Percentiles rank a stretch among this genome's conserved stretches.
These are phyloP conservation scores for Didymella exigua DNA, from an alignment of 2,329 filamentous ascomycete genomes.

Conservation along the genomic window DNA sequence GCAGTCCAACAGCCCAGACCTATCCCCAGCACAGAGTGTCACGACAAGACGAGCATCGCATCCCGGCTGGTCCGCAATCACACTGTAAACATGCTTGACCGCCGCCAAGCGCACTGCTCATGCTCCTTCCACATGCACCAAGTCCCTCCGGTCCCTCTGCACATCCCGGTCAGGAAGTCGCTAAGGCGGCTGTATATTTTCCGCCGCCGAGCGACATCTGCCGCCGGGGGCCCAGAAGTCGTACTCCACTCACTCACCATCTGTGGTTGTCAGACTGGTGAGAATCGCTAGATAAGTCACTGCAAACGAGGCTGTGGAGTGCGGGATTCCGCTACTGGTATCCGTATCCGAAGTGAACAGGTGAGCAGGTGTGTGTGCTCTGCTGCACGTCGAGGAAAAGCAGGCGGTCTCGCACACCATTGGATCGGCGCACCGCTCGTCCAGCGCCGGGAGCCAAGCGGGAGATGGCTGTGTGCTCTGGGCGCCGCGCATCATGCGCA, in stretches of 20 bases:
- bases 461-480: slow-evolving; percentile 14
- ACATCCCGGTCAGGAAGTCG: slow-evolving; percentile 11
- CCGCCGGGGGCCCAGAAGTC: slow-evolving; percentile 8
- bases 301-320: slow-evolving; percentile 9
- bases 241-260: slow-evolving; percentile 1
- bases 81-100: no score
- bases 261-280: neutral
- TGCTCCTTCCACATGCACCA: no score
- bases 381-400: neutral
- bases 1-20: no score
- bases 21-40: no score
- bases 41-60: no score
- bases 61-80: no score
- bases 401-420: slow-evolving; percentile 13
- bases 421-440: slow-evolving; percentile 2
- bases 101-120: no score
- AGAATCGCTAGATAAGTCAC: neutral
- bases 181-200: slow-evolving; percentile 6
- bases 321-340: slow-evolving; percentile 1
- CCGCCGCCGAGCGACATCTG: slow-evolving; percentile 11
- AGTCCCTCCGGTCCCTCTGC: slow-evolving; percentile 1
- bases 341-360: slow-evolving; percentile 6
- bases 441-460: slow-evolving; percentile 4
- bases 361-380: slow-evolving; percentile 3
- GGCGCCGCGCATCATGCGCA: no score